Percentiles rank a stretch among this genome's conserved stretches.
Conservation (phyloP, 495 filamentous ascomycete genomes). For the Penicillium egyptiacum region DNA sequence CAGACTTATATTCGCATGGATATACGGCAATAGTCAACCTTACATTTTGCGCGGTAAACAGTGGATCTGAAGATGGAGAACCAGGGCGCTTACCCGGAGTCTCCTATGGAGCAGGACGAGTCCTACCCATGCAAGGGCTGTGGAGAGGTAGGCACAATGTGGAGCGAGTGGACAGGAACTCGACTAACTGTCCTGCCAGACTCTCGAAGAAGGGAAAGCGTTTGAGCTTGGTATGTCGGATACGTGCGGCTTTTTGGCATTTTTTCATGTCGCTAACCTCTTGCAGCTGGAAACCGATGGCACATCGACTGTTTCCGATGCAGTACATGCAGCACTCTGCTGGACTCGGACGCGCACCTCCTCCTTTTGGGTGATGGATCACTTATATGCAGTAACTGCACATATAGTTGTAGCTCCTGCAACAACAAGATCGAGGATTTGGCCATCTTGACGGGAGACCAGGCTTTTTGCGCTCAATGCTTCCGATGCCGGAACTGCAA, state of each 20-base stretch:
- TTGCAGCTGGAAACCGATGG: conserved; percentile 92
- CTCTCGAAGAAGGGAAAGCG: conserved; percentile 96
- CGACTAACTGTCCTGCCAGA: conserved; percentile 51
- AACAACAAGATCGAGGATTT: conserved; percentile 98
- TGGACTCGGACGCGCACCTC: conserved; percentile 98
- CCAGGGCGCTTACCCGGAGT: conserved; percentile 65
- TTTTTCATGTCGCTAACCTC: conserved; percentile 19
- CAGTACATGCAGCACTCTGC: conserved; percentile 90
- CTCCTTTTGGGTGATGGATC: conserved; percentile 96
- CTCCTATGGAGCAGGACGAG: conserved; percentile 84
- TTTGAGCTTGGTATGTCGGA: conserved; percentile 86
- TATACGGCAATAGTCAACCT: conserved; percentile 7
- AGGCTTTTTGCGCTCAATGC: conserved; percentile 97
- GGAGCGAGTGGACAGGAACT: conserved; percentile 3
- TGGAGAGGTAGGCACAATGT: conserved; percentile 71
- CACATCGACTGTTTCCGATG: conserved; percentile 99
- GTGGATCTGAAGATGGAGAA: conserved; percentile 39
- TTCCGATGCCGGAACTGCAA: conserved; percentile 99
- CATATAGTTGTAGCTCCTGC: conserved; percentile 97
- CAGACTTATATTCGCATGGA: not conserved
- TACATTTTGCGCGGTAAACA: conserved; percentile 5
- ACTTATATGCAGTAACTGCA: conserved; percentile 98
- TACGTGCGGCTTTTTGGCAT: conserved; percentile 4
- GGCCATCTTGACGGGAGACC: conserved; percentile 95
- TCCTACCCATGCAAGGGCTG: conserved; percentile 95